Evolutionary conservation across 176 grass and related monocot genomes (phyloP).

Genomic region (Phoenix dactylifera): DNA sequence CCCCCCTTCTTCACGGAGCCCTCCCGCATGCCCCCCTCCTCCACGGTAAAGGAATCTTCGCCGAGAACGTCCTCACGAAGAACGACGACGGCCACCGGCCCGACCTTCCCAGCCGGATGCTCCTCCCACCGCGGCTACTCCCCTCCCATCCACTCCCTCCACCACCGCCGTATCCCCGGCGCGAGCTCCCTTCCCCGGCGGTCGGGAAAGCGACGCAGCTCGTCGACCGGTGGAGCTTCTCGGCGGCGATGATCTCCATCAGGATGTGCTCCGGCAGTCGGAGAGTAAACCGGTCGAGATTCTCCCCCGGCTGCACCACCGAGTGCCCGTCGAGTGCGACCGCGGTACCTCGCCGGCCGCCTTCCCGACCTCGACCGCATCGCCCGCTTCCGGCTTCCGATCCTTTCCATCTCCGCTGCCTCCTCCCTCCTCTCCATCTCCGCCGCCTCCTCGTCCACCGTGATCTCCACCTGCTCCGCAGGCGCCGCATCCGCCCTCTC

Average conservation of each 20-base stretch:
- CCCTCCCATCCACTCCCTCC: constrained; percentile 13
- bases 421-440: constrained; percentile 22
- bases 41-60: constrained; percentile 54
- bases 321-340: constrained; percentile 88
- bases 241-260: not conserved
- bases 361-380: constrained; percentile 41
- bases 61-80: constrained; percentile 58
- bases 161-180: constrained; percentile 32
- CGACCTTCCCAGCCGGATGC: constrained; percentile 35
- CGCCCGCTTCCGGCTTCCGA: constrained; percentile 62
- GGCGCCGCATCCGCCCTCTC: not conserved
- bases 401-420: constrained; percentile 58
- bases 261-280: constrained; percentile 5
- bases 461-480: constrained; percentile 21
- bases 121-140: constrained; percentile 22
- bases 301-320: constrained; percentile 9
- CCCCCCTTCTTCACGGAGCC: too few relatives aligned
- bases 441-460: constrained; percentile 1
- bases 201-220: constrained; percentile 18
- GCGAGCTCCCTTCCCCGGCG: constrained; percentile 21
- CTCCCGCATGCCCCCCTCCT: too few relatives aligned
- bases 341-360: constrained; percentile 28
- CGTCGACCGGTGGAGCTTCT: constrained; percentile 3
- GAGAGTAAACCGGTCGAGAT: constrained; percentile 7
- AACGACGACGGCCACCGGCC: constrained; percentile 59